Percentiles rank a stretch among this genome's conserved stretches.
These are phyloP conservation scores for Solanum sitiens DNA, from an alignment of 257 asterid genomes.

Conservation along the genomic window DNA sequence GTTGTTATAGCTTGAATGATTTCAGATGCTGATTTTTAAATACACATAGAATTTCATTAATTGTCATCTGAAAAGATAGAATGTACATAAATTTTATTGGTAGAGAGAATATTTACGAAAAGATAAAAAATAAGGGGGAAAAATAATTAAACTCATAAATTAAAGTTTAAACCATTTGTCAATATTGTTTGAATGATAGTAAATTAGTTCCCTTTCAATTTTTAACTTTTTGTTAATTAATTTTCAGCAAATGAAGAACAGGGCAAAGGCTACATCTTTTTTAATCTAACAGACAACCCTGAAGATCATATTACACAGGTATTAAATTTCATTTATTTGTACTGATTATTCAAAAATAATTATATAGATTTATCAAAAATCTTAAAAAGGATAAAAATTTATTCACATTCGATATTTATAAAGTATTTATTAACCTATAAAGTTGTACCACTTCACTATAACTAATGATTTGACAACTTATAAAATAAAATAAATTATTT, in stretches of 20 bases:
- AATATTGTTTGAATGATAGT: neutral
- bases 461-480: neutral
- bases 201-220: neutral
- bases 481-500: too few species aligned
- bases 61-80: neutral
- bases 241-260: constrained; percentile 12
- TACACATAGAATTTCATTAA: neutral
- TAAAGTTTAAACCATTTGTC: neutral
- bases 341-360: neutral
- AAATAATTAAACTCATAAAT: neutral
- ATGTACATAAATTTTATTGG: neutral
- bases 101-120: neutral
- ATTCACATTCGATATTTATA: neutral
- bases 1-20: too few species aligned
- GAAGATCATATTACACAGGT: constrained; percentile 65
- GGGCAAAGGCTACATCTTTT: constrained; percentile 30
- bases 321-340: neutral
- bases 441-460: neutral
- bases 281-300: constrained; percentile 38
- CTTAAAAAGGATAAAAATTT: neutral
- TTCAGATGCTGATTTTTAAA: too few species aligned
- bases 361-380: neutral
- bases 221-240: neutral
- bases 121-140: neutral
- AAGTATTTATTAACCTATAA: neutral